A percentile compares a stretch with the other conserved stretches of the same genome.
Conservation (phyloP, 2,329 filamentous ascomycete genomes). For the Chalaropsis thielavioides region DNA sequence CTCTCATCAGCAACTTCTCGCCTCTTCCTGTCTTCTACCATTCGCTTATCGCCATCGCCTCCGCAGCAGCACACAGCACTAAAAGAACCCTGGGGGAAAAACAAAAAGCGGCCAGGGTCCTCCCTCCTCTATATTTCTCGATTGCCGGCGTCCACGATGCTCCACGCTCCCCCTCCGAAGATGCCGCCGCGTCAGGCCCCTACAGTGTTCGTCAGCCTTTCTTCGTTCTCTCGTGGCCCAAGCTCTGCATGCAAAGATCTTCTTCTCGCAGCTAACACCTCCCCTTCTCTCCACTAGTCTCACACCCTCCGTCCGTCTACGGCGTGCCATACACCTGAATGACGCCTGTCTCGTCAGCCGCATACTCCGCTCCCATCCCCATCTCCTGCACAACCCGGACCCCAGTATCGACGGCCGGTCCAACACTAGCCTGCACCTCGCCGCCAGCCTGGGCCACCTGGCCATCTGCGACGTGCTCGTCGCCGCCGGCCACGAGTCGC, state of each 20-base stretch:
- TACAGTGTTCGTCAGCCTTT: slow-evolving; percentile 1
- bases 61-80: background rate
- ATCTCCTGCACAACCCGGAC: slow-evolving; percentile 66
- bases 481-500: slow-evolving; percentile 58
- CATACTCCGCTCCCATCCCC: slow-evolving; percentile 59
- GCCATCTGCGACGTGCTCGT: slow-evolving; percentile 57
- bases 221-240: background rate
- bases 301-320: slow-evolving; percentile 59
- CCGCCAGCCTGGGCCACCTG: slow-evolving; percentile 56
- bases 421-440: slow-evolving; percentile 74
- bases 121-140: background rate
- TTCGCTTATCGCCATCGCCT: background rate
- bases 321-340: slow-evolving; percentile 65
- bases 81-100: background rate
- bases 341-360: slow-evolving; percentile 58
- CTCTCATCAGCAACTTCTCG: background rate
- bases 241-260: background rate
- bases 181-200: slow-evolving; percentile 8
- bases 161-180: slow-evolving; percentile 6
- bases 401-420: slow-evolving; percentile 50
- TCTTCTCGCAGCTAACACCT: background rate
- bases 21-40: background rate
- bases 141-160: background rate
- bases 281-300: slow-evolving; percentile 24
- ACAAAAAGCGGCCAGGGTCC: background rate